Conservation (phyloP, 345 rosid species). For the Boechera divaricarpa region DNA sequence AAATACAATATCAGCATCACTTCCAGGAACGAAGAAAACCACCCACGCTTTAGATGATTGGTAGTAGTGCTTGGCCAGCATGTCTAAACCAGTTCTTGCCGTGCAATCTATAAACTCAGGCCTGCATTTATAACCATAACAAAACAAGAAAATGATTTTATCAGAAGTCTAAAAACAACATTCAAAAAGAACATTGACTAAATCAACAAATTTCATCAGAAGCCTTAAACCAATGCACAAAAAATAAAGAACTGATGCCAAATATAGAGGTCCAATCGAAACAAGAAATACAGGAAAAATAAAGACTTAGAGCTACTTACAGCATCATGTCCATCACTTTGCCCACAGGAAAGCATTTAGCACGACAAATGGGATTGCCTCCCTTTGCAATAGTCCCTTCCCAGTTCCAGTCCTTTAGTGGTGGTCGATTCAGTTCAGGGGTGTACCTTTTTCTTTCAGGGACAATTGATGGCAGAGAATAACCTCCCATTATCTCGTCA, state of each 20-base stretch:
- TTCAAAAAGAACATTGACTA: background rate
- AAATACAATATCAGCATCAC: slow-evolving; percentile 82
- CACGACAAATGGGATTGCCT: slow-evolving; percentile 89
- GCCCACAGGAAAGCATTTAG: slow-evolving; percentile 94
- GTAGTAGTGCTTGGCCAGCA: slow-evolving; percentile 94
- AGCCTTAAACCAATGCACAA: background rate
- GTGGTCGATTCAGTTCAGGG: slow-evolving; percentile 60
- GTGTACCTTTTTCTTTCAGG: slow-evolving; percentile 64
- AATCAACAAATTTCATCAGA: background rate
- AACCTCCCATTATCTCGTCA: slow-evolving; percentile 57
- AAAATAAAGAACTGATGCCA: too few species aligned
- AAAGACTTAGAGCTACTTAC: slow-evolving; percentile 51
- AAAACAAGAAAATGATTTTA: background rate
- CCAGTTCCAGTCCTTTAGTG: slow-evolving; percentile 94
- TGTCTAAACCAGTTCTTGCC: slow-evolving; percentile 92
- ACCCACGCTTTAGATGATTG: slow-evolving; percentile 96
- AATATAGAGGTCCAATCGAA: background rate
- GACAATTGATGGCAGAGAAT: slow-evolving; percentile 49
- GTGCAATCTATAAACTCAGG: slow-evolving; percentile 96
- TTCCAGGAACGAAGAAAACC: slow-evolving; percentile 89
- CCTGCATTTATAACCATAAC: slow-evolving; percentile 52
- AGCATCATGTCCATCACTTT: slow-evolving; percentile 78
- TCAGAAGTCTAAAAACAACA: background rate
- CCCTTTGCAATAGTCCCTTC: slow-evolving; percentile 97
- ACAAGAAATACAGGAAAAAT: background rate